Evolutionary conservation across 169 alveolate species (phyloP).

Genomic region (Eimeria nieschulzi): DNA sequence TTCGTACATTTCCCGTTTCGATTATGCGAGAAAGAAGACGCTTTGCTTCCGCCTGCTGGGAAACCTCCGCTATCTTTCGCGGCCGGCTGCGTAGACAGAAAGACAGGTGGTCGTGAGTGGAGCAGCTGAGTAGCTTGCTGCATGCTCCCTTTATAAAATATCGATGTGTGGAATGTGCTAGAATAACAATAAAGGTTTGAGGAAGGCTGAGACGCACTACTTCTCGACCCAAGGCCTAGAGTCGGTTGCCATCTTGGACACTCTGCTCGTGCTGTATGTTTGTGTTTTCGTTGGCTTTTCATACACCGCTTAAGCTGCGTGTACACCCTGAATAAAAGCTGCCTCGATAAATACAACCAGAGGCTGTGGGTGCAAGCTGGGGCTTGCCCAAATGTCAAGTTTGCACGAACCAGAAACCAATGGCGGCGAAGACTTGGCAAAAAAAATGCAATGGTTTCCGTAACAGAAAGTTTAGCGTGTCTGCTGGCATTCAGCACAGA

Average conservation of each 20-base stretch:
- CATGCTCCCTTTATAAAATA: neutral
- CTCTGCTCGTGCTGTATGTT: neutral
- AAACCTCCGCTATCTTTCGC: constrained; percentile 65
- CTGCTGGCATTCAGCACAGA: too few relatives aligned
- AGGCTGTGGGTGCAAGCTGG: too few relatives aligned
- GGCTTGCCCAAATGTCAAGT: too few relatives aligned
- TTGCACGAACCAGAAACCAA: too few relatives aligned
- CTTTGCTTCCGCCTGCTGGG: constrained; percentile 75
- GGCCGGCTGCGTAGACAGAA: constrained; percentile 70
- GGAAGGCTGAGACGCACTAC: constrained; percentile 11
- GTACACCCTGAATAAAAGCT: too few relatives aligned
- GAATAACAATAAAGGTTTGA: neutral
- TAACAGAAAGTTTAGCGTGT: too few relatives aligned
- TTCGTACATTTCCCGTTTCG: constrained; percentile 70
- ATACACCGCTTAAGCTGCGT: neutral
- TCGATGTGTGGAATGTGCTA: neutral
- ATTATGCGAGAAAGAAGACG: constrained; percentile 50
- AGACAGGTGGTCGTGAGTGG: neutral
- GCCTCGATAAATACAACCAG: too few relatives aligned
- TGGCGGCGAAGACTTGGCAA: too few relatives aligned
- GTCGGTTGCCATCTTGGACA: constrained; percentile 25
- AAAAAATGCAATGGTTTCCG: too few relatives aligned
- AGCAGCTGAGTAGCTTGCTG: neutral
- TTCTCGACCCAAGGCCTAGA: constrained; percentile 60
- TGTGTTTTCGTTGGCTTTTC: neutral